phyloP scores from a whole-genome alignment of 2,329 filamentous ascomycete species.

The Phialocephala subalpina region DNA sequence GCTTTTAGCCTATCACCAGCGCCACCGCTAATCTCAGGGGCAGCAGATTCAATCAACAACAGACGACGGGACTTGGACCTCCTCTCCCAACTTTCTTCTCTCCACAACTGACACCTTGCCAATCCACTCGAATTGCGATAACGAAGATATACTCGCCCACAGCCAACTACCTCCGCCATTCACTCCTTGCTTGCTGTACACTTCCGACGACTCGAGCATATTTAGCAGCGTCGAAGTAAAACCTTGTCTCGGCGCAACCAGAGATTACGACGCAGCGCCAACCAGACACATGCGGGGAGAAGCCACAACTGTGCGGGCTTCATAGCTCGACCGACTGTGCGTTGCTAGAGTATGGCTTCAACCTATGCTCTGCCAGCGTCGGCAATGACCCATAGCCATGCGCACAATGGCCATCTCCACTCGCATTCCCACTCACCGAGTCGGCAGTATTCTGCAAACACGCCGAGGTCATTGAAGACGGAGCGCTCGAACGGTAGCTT shows the following conservation, averaged over 20 bases:
- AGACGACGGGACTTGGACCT: conserved; percentile 16
- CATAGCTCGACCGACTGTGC: conserved; percentile 32
- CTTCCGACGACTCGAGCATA: not conserved
- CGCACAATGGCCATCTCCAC: conserved; percentile 44
- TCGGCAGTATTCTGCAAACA: conserved; percentile 37
- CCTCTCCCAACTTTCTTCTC: not conserved
- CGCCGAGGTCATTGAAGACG: conserved; percentile 33
- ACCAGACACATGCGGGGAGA: conserved; percentile 31
- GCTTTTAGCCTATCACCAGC: conserved; percentile 26
- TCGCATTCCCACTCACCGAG: conserved; percentile 47
- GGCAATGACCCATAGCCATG: conserved; percentile 42
- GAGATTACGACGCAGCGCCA: conserved; percentile 22
- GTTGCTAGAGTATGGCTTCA: conserved; percentile 41
- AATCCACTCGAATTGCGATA: conserved; percentile 14
- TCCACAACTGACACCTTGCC: conserved; percentile 13
- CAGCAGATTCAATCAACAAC: conserved; percentile 26
- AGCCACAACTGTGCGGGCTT: conserved; percentile 27
- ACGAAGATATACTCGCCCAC: conserved; percentile 3
- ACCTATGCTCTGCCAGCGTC: conserved; percentile 45
- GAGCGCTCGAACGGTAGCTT: conserved; percentile 40
- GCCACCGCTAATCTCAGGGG: conserved; percentile 11
- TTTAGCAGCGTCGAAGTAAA: not conserved
- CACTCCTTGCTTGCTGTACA: not conserved
- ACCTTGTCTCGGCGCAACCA: conserved; percentile 18
- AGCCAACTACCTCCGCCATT: not conserved